Evolutionary conservation across 2,329 filamentous ascomycete species (phyloP).

Genomic region (Ceratocystis albifundus): DNA sequence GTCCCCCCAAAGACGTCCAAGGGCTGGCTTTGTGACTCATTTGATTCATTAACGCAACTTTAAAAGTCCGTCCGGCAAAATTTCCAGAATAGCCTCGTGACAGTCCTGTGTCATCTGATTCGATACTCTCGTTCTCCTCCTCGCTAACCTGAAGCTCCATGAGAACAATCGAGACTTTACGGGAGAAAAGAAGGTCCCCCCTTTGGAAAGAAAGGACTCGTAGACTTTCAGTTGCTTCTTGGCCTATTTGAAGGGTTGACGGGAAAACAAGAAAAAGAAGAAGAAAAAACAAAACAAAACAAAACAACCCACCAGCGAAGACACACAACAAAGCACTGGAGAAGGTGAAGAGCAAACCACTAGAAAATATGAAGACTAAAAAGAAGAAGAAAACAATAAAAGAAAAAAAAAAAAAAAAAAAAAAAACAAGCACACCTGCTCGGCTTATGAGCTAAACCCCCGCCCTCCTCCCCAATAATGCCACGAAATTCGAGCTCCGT

Average conservation of each 20-base stretch:
- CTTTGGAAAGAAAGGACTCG: background rate
- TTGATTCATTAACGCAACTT: background rate
- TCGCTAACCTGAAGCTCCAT: too few relatives aligned
- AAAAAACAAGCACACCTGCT: slow-evolving; percentile 14
- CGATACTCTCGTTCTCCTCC: background rate
- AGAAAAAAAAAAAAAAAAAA: too few relatives aligned
- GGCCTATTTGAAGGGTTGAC: background rate
- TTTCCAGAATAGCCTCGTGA: slow-evolving; percentile 3
- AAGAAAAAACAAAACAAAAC: too few relatives aligned
- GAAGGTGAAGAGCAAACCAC: background rate
- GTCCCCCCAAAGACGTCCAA: background rate
- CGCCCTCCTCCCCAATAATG: too few relatives aligned
- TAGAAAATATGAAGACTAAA: background rate
- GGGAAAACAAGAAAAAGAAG: too few relatives aligned
- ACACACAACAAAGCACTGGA: background rate
- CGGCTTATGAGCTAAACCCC: too few relatives aligned
- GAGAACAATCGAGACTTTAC: background rate
- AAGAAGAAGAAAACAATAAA: too few relatives aligned
- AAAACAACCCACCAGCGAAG: background rate
- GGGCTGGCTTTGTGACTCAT: background rate
- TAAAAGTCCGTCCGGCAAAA: background rate
- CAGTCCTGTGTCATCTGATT: slow-evolving; percentile 2
- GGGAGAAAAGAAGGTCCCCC: background rate
- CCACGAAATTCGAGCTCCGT: slow-evolving; percentile 6
- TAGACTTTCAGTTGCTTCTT: too few relatives aligned